Base-by-base conservation (phyloP, 345 rosid genomes). In the Eucalyptus sp. region DNA sequence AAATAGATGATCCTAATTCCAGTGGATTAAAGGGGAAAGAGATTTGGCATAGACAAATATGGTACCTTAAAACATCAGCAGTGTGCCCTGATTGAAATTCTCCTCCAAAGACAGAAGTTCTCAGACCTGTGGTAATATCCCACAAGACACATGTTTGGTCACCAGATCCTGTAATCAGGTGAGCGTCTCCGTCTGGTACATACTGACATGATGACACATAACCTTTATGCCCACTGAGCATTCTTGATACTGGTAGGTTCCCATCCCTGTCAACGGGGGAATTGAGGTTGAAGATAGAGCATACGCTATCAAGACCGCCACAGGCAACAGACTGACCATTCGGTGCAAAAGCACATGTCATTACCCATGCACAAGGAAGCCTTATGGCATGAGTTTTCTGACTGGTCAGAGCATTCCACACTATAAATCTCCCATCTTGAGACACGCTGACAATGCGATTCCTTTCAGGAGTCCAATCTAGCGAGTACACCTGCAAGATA, bases 11-110 rank as follows among this genome's bases (percentile, higher is more conserved):
- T 81, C 51, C 62, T 50, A 52, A 56, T 88, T n/a, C 27, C 46
- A 6, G 79, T 50, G 27, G 20, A 81, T 81, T 27, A 49, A 88
- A 52, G 83, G 48, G 83, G 48, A 41, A 37, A 76, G 46, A 37
- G 22, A 37, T 76, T 76, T 20, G 27, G 83, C 83, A 76, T 37
- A 76, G 83, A 27, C 31, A 27, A 58, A 43, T 24, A 18, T 8
- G 43, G 83, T 95, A 98, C 99, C 99, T 96, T 87, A 94, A 92
- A 27, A 98, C 99, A 90, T 98, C 99, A 90, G 96, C 96, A 52
- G 98, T 97, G 92, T 98, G 99, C 86, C 99, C 99, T 33, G 97
- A 97, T 92, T 97, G 99, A 93, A 96, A 96, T 89, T 97, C 99
- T 83, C 99, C 99, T 87, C 99, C 99, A 89, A 98, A 98, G 37